A percentile compares a stretch with the other conserved stretches of the same genome.
These are phyloP conservation scores for Gigaspora rosea DNA, from an alignment of 192 early-diverging fungal genomes.

Conservation along the genomic window DNA sequence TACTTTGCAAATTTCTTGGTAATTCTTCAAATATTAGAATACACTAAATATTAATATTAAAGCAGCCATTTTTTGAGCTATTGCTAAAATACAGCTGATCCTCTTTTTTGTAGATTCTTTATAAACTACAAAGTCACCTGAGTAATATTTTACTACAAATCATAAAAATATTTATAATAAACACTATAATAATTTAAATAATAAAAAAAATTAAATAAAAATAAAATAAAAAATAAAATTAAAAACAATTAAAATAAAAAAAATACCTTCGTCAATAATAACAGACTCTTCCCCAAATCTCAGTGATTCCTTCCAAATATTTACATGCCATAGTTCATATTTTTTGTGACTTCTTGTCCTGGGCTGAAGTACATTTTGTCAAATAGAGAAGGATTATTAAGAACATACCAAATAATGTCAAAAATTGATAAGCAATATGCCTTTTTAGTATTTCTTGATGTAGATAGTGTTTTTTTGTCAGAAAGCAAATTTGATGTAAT, in stretches of 20 bases:
- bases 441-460: not conserved
- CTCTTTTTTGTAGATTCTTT: not conserved
- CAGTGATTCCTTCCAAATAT: slow-evolving; percentile 9
- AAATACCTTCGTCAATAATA: not conserved
- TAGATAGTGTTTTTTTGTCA: not conserved
- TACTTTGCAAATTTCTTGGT: not conserved
- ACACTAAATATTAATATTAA: not conserved
- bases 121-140: not conserved
- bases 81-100: not conserved
- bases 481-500: not conserved
- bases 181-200: too few relatives aligned
- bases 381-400: slow-evolving; percentile 2
- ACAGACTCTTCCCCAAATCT: not conserved
- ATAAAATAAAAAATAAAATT: too few relatives aligned
- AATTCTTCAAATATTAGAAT: not conserved
- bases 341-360: not conserved
- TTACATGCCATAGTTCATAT: not conserved
- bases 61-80: not conserved
- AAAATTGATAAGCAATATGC: not conserved
- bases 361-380: not conserved
- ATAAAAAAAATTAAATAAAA: not conserved
- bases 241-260: not conserved
- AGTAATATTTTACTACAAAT: not conserved
- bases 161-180: not conserved
- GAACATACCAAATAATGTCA: not conserved